Percentiles rank a stretch among this genome's conserved stretches.
Evolutionary conservation across 257 asterid species (phyloP).

Genomic region (Solanum pennellii): DNA sequence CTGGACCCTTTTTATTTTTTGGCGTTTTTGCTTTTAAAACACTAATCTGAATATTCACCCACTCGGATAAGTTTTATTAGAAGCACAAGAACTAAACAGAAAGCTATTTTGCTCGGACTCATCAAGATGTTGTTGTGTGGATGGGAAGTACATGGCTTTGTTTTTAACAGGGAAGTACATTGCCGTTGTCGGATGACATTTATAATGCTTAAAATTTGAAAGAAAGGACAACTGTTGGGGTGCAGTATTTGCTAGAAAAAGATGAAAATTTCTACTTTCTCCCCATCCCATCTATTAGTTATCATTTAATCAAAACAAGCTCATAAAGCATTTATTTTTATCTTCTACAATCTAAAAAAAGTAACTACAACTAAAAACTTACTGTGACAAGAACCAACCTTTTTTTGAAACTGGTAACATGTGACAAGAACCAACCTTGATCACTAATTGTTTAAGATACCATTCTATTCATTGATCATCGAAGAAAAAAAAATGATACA

Average conservation of each 20-base stretch:
- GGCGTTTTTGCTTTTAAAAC: neutral
- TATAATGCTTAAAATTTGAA: neutral
- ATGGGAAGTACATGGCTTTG: neutral
- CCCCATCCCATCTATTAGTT: neutral
- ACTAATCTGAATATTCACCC: neutral
- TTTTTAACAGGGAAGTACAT: neutral
- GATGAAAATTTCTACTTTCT: neutral
- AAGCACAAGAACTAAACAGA: neutral
- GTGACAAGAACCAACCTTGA: neutral
- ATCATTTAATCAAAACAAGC: neutral
- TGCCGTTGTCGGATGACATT: neutral
- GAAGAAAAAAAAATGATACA: neutral
- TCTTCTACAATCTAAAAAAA: neutral
- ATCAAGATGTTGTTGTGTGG: neutral
- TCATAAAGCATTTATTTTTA: neutral
- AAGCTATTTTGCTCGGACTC: neutral
- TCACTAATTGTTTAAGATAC: neutral
- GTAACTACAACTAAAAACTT: neutral
- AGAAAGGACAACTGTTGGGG: neutral
- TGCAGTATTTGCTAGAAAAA: neutral
- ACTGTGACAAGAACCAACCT: neutral
- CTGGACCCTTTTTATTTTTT: neutral
- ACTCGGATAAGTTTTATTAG: neutral
- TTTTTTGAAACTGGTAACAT: too few relatives aligned
- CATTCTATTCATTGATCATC: neutral